phyloP scores from a whole-genome alignment of 2,329 filamentous ascomycete species.

The Didymella segeticola region DNA sequence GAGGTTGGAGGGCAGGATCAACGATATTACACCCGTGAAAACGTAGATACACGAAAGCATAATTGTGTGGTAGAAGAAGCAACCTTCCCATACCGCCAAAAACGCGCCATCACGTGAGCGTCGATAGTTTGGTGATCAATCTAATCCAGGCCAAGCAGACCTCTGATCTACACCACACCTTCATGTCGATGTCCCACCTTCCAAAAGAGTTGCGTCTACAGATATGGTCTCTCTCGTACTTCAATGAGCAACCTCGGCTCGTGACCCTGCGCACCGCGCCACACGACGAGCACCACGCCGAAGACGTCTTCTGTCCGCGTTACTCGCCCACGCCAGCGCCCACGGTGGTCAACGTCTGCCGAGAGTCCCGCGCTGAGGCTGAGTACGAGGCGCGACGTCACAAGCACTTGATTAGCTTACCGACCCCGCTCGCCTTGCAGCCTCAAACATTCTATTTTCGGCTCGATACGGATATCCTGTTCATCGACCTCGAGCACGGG shows the following conservation, averaged over 20 bases:
- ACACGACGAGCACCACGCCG: constrained; percentile 22
- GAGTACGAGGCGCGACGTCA: constrained; percentile 24
- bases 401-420: constrained; percentile 20
- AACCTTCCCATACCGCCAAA: not conserved
- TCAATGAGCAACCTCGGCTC: constrained; percentile 26
- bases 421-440: not conserved
- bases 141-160: not conserved
- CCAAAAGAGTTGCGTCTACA: constrained; percentile 35
- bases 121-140: not conserved
- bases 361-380: constrained; percentile 29
- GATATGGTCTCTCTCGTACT: constrained; percentile 29
- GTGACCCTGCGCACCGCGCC: constrained; percentile 24
- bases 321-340: constrained; percentile 28
- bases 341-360: constrained; percentile 25
- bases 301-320: constrained; percentile 25
- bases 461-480: constrained; percentile 26
- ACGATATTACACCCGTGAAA: constrained; percentile 20
- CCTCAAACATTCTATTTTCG: constrained; percentile 26
- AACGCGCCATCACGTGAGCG: constrained; percentile 14
- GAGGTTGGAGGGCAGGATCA: constrained; percentile 77
- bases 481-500: constrained; percentile 20
- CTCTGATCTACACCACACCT: not conserved
- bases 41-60: not conserved
- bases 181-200: constrained; percentile 28
- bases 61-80: not conserved